Evolutionary conservation across 345 rosid species (phyloP).

Genomic region (Capsella bursapastoris): DNA sequence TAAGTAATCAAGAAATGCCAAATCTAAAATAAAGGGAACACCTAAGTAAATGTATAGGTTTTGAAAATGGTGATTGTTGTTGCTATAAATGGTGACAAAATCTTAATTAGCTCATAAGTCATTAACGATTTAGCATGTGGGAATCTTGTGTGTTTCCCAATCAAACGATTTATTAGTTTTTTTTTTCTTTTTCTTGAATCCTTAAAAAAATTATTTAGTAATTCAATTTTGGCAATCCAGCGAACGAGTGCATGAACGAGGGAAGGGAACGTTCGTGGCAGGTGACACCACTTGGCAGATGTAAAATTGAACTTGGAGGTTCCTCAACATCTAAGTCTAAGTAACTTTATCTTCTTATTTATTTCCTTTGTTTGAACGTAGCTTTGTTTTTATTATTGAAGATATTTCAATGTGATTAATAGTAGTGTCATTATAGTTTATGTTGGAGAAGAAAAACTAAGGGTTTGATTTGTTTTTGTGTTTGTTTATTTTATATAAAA

Average conservation of each 20-base stretch:
- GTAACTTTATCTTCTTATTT: neutral
- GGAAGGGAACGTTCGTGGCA: constrained; percentile 35
- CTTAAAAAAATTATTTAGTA: neutral
- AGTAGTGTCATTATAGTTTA: neutral
- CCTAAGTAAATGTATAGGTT: constrained; percentile 1
- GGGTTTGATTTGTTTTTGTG: too few species aligned
- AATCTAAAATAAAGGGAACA: neutral
- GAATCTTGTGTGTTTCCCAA: constrained; percentile 32
- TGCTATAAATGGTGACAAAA: constrained; percentile 14
- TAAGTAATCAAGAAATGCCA: constrained; percentile 15
- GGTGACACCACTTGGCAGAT: constrained; percentile 33
- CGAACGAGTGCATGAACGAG: constrained; percentile 38
- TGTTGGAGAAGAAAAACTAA: neutral
- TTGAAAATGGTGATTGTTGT: constrained; percentile 31
- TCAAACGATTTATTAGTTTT: neutral
- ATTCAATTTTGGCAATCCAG: constrained; percentile 24
- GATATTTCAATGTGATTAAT: neutral
- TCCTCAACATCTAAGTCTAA: constrained; percentile 4
- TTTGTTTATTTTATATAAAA: too few species aligned
- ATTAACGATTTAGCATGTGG: constrained; percentile 20
- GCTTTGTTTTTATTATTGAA: neutral
- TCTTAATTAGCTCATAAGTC: constrained; percentile 5
- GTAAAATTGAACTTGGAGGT: constrained; percentile 6
- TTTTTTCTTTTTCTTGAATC: too few species aligned
- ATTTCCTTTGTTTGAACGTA: neutral